Conservation (phyloP, 169 alveolate species). For the Plasmodium gaboni region DNA sequence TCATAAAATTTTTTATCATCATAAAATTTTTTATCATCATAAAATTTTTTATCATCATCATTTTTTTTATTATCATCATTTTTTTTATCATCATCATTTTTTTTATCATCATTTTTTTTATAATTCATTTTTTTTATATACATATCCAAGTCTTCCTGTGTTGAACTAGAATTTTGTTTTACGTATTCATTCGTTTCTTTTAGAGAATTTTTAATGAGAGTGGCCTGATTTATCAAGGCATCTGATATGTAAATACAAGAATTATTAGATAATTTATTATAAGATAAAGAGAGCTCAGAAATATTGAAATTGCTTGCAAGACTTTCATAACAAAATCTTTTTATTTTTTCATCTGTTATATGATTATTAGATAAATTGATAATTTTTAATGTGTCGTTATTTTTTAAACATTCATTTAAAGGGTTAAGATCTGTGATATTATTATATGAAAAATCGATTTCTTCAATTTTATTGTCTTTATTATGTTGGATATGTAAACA, state of each 20-base stretch:
- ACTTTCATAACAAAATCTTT: slow-evolving; percentile 15
- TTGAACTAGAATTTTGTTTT: neutral
- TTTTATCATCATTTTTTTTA: too few species aligned
- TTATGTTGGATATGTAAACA: slow-evolving; percentile 23
- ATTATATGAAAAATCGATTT: slow-evolving; percentile 40
- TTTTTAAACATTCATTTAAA: slow-evolving; percentile 33
- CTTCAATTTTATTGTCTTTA: slow-evolving; percentile 24
- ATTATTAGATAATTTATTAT: slow-evolving; percentile 8
- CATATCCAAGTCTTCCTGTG: too few species aligned
- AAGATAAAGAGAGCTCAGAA: slow-evolving; percentile 20
- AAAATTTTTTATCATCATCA: too few species aligned
- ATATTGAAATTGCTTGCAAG: slow-evolving; percentile 25
- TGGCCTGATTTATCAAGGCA: slow-evolving; percentile 23
- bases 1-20: too few species aligned
- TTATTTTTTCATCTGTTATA: slow-evolving; percentile 29
- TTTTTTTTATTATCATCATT: too few species aligned
- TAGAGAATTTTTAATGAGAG: neutral
- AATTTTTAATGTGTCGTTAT: slow-evolving; percentile 29
- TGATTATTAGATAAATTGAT: slow-evolving; percentile 38
- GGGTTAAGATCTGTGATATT: slow-evolving; percentile 7
- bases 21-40: too few species aligned
- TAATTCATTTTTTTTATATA: too few species aligned
- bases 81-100: too few species aligned
- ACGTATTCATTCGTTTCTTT: neutral
- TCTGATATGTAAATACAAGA: slow-evolving; percentile 35